Evolutionary conservation across 495 filamentous ascomycete species (phyloP), one percentile per base, ranked within the genome.

Genomic region (Cercophora samala): DNA sequence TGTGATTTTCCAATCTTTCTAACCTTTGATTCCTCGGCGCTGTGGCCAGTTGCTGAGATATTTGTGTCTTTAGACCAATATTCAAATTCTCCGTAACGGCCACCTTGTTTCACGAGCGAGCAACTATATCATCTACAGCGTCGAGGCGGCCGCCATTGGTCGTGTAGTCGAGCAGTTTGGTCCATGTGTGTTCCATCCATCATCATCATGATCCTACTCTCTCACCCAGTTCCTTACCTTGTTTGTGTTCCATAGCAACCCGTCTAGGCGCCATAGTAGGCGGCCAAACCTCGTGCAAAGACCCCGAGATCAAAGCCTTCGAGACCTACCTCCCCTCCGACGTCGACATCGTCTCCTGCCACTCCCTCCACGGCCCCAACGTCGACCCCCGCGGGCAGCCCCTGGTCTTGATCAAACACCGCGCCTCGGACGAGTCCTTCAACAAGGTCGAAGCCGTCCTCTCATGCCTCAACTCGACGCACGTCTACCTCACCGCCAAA

Each of bases 281-380:
- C 62, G 95, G 95, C 21, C 95, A 99, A 78, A 99, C 95, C 1
- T 98, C 96, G 4, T 98, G 96, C 83, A 99, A 99, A 81, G 93
- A 93, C 60, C 95, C 94, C 3, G 95, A 99, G 78, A 94, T 98
- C 70, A 88, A 88, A 52, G 93, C 94, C 1, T 97, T 99, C 74
- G 93, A 97, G 70, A 86, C 88, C 68, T 84, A 97, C 78, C 86
- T 99, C 19, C 96, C 95, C 3, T 65, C 74, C 52, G 95, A 98
- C 77, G 92, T 97, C 72, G 89, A 96, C 71, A 97, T 99, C 68
- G 86, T 99, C 64, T 97, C 93, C 1, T 97, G 93, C 76, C 95
- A 99, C 81, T 98, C 96, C 37, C 87, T 99, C 24, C 96, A 99
- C 75, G 95, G 95, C 0, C 95, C 95, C 25, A 91, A 86, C 69